Evolutionary conservation across 2,329 filamentous ascomycete genomes (phyloP).

Genomic region (Sporothrix euskadiensis): DNA sequence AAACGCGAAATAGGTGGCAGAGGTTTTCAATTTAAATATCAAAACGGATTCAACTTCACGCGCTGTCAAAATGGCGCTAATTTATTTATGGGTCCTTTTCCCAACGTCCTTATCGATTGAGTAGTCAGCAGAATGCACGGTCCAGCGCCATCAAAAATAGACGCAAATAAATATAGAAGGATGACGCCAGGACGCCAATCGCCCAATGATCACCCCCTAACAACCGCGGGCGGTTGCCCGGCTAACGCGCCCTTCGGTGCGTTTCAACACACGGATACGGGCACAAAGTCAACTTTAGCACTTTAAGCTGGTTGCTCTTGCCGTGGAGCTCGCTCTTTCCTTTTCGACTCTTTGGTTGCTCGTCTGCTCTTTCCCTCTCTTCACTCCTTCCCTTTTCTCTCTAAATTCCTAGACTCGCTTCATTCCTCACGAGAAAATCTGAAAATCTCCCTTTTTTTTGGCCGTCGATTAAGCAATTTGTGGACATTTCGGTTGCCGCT

Average conservation of each 20-base stretch:
- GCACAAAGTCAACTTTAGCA: slow-evolving; percentile 30
- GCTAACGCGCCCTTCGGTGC: slow-evolving; percentile 26
- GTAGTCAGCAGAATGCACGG: slow-evolving; percentile 24
- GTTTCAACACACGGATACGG: slow-evolving; percentile 29
- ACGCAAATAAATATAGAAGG: background rate
- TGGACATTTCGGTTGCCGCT: background rate
- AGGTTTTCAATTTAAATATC: background rate
- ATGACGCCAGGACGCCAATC: slow-evolving; percentile 14
- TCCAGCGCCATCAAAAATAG: background rate
- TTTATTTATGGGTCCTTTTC: background rate
- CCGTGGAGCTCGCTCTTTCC: slow-evolving; percentile 21
- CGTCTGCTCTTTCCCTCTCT: slow-evolving; percentile 10
- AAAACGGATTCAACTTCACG: background rate
- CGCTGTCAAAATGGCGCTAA: background rate
- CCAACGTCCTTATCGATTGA: background rate
- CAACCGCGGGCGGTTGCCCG: slow-evolving; percentile 29
- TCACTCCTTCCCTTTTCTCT: slow-evolving; percentile 20
- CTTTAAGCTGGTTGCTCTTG: slow-evolving; percentile 5
- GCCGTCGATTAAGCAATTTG: background rate
- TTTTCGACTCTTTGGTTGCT: background rate
- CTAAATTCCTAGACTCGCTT: slow-evolving; percentile 15
- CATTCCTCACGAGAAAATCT: slow-evolving; percentile 24
- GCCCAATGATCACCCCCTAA: slow-evolving; percentile 27
- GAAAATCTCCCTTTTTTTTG: background rate
- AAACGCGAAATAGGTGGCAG: background rate